Percentiles rank a stretch among this genome's conserved stretches.
Conservation (phyloP, 257 asterid genomes). For the Solanum chmielewskii region DNA sequence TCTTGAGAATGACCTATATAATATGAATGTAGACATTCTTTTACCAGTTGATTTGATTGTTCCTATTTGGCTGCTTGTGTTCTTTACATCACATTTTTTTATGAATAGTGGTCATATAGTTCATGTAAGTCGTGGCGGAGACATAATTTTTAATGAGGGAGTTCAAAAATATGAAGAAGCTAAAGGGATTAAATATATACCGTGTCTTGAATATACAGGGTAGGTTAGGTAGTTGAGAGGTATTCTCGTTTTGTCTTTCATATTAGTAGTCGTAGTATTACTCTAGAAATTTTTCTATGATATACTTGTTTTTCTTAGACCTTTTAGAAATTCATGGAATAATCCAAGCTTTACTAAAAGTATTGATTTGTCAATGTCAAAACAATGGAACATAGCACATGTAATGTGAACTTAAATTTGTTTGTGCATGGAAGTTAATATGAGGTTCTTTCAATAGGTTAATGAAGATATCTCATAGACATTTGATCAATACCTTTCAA, state of each 20-base stretch:
- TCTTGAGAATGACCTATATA: background rate
- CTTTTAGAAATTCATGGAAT: background rate
- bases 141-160: background rate
- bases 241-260: background rate
- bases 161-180: background rate
- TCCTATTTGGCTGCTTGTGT: background rate
- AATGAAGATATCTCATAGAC: background rate
- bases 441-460: background rate
- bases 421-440: background rate
- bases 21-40: background rate
- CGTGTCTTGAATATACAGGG: too few species aligned
- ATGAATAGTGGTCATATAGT: background rate
- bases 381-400: background rate
- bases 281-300: background rate
- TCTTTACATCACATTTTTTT: background rate
- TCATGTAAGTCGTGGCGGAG: background rate
- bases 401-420: background rate
- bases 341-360: slow-evolving; percentile 5
- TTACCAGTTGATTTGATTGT: background rate
- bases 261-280: background rate
- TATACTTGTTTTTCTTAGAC: background rate
- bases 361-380: slow-evolving; percentile 4
- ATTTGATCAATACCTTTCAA: background rate
- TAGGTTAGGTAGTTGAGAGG: too few species aligned
- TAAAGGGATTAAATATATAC: too few species aligned